phyloP scores from a whole-genome alignment of 441 rosid species.

The Pelargonium citronellum region DNA sequence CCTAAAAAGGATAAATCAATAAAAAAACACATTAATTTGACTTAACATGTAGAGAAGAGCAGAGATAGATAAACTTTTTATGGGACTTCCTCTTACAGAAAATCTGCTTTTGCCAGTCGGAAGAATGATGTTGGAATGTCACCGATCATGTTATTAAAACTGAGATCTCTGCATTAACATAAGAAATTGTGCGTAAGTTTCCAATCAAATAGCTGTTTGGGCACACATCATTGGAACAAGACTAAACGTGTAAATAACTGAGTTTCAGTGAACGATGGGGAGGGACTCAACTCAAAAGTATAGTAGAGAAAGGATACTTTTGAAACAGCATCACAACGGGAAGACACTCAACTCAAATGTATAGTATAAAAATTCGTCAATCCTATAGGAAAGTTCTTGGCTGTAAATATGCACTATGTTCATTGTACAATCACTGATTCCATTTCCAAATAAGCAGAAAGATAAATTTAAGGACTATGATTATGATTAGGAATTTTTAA shows the following conservation, averaged over 20 bases:
- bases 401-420: too few species aligned
- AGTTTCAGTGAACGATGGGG: too few species aligned
- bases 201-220: background rate
- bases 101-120: constrained; percentile 47
- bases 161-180: constrained; percentile 60
- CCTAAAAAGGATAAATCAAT: constrained; percentile 32
- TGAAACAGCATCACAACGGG: too few species aligned
- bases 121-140: constrained; percentile 55
- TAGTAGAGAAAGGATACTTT: too few species aligned
- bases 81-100: constrained; percentile 47
- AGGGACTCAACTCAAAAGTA: too few species aligned
- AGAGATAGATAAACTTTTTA: background rate
- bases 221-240: background rate
- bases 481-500: too few species aligned
- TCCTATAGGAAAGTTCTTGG: too few species aligned
- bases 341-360: background rate
- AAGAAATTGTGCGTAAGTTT: constrained; percentile 7
- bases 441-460: too few species aligned
- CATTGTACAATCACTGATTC: too few species aligned
- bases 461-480: too few species aligned
- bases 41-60: background rate
- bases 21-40: constrained; percentile 11
- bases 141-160: constrained; percentile 69
- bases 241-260: background rate
- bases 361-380: too few species aligned